Percentiles rank a stretch among this genome's conserved stretches.
Evolutionary conservation across 1,284 basidiomycete species (phyloP).

Genomic region (Ceratobasidium sp.): DNA sequence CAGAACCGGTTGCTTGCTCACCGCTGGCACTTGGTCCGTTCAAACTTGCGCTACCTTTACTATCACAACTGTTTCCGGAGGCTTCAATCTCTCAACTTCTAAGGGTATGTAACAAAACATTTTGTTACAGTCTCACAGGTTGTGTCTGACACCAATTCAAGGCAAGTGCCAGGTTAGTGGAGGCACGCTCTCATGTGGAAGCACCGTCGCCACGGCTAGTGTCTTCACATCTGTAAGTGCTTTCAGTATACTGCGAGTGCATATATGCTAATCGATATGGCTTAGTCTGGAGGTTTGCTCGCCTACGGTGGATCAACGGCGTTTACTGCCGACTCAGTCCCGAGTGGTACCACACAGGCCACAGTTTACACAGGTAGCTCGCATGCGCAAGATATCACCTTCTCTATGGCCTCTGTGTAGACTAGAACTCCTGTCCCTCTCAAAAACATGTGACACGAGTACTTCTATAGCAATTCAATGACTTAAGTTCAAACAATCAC

Average conservation of each 20-base stretch:
- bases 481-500: not conserved
- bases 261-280: conserved; percentile 13
- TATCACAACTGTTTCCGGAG: conserved; percentile 32
- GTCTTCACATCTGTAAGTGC: conserved; percentile 50
- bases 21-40: conserved; percentile 51
- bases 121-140: not conserved
- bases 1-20: conserved; percentile 51
- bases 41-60: conserved; percentile 47
- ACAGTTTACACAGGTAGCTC: conserved; percentile 67
- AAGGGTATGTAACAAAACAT: conserved; percentile 47
- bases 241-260: not conserved
- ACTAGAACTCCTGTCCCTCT: not conserved
- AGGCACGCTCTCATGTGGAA: conserved; percentile 50
- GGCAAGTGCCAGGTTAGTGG: conserved; percentile 50
- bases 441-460: conserved; percentile 2
- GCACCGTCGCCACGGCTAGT: conserved; percentile 43
- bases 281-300: conserved; percentile 64
- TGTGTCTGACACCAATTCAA: not conserved
- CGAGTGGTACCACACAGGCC: conserved; percentile 69
- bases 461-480: not conserved
- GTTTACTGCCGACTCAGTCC: conserved; percentile 67
- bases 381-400: conserved; percentile 63
- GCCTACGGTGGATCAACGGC: conserved; percentile 67
- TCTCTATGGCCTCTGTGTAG: conserved; percentile 50
- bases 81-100: conserved; percentile 51